Percentiles rank a stretch among this genome's conserved stretches.
These are phyloP conservation scores for Didymellaceae sp. DNA, from an alignment of 2,329 filamentous ascomycete genomes.

Conservation along the genomic window DNA sequence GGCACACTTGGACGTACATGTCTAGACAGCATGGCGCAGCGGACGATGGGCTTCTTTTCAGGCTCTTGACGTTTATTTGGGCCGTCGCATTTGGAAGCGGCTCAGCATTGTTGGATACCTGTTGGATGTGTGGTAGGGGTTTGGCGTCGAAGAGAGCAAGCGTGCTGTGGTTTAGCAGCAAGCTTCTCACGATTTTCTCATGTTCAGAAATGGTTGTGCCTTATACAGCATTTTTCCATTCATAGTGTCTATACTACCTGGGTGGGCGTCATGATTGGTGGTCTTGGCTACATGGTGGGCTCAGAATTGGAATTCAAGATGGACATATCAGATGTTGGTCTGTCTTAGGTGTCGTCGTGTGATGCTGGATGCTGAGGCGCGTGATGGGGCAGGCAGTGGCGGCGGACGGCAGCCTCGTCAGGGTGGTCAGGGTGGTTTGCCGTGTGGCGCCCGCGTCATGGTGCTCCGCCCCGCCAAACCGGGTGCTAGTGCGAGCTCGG, in stretches of 20 bases:
- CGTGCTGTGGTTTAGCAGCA: conserved; percentile 4
- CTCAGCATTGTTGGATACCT: conserved; percentile 1
- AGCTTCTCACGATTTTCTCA: conserved; percentile 12
- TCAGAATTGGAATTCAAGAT: conserved; percentile 16
- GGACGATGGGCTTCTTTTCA: conserved; percentile 1
- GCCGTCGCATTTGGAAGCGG: background rate
- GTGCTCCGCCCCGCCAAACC: conserved; percentile 14
- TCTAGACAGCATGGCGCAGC: conserved; percentile 15
- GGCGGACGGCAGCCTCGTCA: too few relatives aligned
- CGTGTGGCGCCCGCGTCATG: conserved; percentile 22
- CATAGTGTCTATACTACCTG: conserved; percentile 36
- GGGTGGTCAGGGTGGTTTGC: too few relatives aligned
- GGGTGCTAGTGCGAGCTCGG: conserved; percentile 6
- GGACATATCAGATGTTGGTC: background rate
- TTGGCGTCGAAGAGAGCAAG: conserved; percentile 2
- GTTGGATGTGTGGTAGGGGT: conserved; percentile 9
- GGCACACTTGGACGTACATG: conserved; percentile 4
- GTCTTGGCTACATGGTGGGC: conserved; percentile 17
- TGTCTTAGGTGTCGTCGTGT: background rate
- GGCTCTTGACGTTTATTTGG: background rate
- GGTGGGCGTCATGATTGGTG: conserved; percentile 14
- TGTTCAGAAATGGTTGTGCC: conserved; percentile 29
- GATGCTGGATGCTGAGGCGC: background rate
- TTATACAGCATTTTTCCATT: conserved; percentile 28
- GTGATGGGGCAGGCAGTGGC: too few relatives aligned